A percentile compares a stretch with the other conserved stretches of the same genome.
phyloP scores from a whole-genome alignment of 2,329 filamentous ascomycete genomes.

The Ceratocystis lukuohia region DNA sequence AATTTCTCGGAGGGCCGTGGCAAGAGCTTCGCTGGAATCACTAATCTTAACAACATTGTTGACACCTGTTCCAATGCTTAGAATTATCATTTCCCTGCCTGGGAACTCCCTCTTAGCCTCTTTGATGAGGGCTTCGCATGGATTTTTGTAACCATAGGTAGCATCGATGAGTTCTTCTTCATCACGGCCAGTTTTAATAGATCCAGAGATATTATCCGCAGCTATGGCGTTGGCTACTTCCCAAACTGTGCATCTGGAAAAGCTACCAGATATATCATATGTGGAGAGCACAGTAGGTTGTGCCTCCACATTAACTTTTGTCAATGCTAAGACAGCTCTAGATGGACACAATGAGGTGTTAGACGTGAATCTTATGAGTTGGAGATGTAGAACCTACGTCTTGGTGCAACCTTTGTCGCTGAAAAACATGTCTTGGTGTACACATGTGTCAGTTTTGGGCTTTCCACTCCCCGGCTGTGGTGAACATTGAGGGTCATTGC shows the following conservation, averaged over 20 bases:
- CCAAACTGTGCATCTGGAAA: conserved; percentile 24
- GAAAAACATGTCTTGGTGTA: not conserved
- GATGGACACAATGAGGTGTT: not conserved
- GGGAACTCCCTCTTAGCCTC: conserved; percentile 24
- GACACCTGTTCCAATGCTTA: conserved; percentile 25
- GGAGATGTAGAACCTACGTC: not conserved
- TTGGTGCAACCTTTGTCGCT: not conserved
- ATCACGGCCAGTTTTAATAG: conserved; percentile 24
- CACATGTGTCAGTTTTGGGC: not conserved
- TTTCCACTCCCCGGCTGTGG: too few relatives aligned
- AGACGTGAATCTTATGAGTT: not conserved
- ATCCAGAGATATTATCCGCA: conserved; percentile 25
- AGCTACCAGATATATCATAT: not conserved
- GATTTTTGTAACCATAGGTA: conserved; percentile 26
- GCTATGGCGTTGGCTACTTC: conserved; percentile 25
- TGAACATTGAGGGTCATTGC: too few relatives aligned
- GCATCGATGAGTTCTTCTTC: conserved; percentile 24
- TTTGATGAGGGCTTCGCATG: conserved; percentile 24
- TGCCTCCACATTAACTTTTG: conserved; percentile 11
- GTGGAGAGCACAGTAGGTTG: conserved; percentile 8
- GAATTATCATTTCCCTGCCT: conserved; percentile 18
- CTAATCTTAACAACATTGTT: conserved; percentile 21
- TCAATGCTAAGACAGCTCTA: not conserved
- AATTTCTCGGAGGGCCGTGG: not conserved
- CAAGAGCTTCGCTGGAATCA: conserved; percentile 6